Evolutionary conservation across 2,329 filamentous ascomycete genomes (phyloP), one percentile per base, ranked within the genome.

Genomic region (Tolypocladium amazonense): DNA sequence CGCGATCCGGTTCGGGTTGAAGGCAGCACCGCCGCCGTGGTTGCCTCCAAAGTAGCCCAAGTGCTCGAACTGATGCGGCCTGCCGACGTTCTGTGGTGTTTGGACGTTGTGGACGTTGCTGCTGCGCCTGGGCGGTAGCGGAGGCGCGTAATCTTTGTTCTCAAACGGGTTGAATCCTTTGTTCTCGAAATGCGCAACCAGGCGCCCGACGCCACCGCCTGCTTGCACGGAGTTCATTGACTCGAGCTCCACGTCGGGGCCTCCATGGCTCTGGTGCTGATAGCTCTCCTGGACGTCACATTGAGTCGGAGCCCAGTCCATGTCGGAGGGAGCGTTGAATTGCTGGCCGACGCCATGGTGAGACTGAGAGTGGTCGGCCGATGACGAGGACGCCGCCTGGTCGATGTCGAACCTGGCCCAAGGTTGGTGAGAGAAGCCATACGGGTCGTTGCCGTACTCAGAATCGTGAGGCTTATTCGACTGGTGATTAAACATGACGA

Each of bases 161-260:
- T 76, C 75, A 61, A 77, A 76, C 55, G 64, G 58, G 52, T 35
- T 50, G 55, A 62, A 63, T 55, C 65, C 70, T 59, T 73, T 75
- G 60, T 71, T 75, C 58, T 77, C 75, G 64, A 77, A 77, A 56
- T 75, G 74, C 56, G 74, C 72, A 60, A 76, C 71, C 55, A 77
- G 62, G 54, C 73, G 72, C 54, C 73, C 70, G 56, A 76, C 74
- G 27, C 63, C 60, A 23, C 65, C 62, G 38, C 61, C 63, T 43
- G 56, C 62, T 35, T 70, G 69, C 38, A 61, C 50, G n/a, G 67
- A 53, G 52, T 56, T 63, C 59, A 71, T 65, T 27, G 64, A 62
- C 41, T 67, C 64, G 27, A 72, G 62, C 59, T 73, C 69, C 38
- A 72, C 64, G 62, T 67, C 65, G 57, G 66, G 55, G 45, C 50